These are phyloP conservation scores for Striga asiatica DNA, from an alignment of 257 asterid species.

Conservation along the genomic window DNA sequence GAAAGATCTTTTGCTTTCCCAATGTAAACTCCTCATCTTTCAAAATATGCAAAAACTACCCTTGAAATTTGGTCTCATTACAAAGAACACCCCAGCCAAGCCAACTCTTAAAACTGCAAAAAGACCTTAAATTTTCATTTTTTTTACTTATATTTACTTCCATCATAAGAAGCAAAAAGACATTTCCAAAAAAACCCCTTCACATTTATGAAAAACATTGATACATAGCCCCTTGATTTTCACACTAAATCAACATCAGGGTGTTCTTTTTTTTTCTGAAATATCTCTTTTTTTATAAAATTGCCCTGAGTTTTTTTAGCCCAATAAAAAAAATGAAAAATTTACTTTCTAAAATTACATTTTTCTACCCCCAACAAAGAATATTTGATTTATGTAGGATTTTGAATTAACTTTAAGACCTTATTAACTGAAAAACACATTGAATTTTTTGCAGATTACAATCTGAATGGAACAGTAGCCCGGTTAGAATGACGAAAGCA, in stretches of 20 bases:
- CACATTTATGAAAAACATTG: too few relatives aligned
- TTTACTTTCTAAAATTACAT: too few relatives aligned
- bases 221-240: too few relatives aligned
- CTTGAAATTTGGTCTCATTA: background rate
- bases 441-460: conserved; percentile 51
- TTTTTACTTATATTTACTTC: too few relatives aligned
- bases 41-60: background rate
- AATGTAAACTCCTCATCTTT: conserved; percentile 25
- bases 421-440: too few relatives aligned
- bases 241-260: too few relatives aligned
- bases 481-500: conserved; percentile 73
- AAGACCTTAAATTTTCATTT: too few relatives aligned
- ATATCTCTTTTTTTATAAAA: background rate
- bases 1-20: conserved; percentile 88
- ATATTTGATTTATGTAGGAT: background rate
- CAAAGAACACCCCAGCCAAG: background rate
- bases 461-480: conserved; percentile 88
- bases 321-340: background rate
- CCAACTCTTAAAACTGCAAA: background rate
- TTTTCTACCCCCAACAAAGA: too few relatives aligned
- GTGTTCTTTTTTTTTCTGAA: background rate
- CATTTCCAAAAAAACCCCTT: too few relatives aligned
- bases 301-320: background rate
- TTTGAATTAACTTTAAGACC: background rate
- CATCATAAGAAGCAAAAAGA: too few relatives aligned